Evolutionary conservation across 192 early-diverging fungal species (phyloP), one percentile per base, ranked within the genome.

Genomic region (Obelidium mucronatum): DNA sequence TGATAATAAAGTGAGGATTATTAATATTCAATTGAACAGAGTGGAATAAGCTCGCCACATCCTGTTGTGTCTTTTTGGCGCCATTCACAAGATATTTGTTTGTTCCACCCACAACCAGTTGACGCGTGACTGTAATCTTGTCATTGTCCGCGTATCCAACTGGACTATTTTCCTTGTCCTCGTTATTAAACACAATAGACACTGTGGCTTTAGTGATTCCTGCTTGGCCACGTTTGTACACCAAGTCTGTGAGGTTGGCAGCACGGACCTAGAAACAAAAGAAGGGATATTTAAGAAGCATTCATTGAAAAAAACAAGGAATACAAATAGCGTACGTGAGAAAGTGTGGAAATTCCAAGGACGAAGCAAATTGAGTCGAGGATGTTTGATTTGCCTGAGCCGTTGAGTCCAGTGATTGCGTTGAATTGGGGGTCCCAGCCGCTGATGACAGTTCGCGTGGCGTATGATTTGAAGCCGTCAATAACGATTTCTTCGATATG

Each of bases 401-500:
- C 97, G 80, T 99, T 99, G 26, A 99, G 86, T 22, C 97, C 97
- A 26, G 97, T 99, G 76, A 99, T 97, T 35, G 97, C 96, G 76
- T 97, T 99, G 81, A 99, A 99, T 74, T 94, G 89, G 1, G 93
- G 90, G 85, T 99, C 98, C 97, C 97, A 99, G n/a, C 94, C 94
- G 33, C 94, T 91, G 73, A 99, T 98, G 67, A 95, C 93, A 4
- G 96, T 97, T 37, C 97, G 90, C 31, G 93, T 90, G 1, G 95
- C 96, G 82, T 99, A 99, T 1, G 96, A 97, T 79, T 99, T 99
- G 89, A 99, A 99, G 31, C 98, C 98, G 64, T 99, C 98, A 66
- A 99, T 89, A 74, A 98, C 93, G 28, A 99, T 82, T 78, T 99
- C 96, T 81, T 97, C 93, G 55, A 99, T 90, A 75, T 91, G 86